phyloP scores from a whole-genome alignment of 1,284 basidiomycete species.

The Tilletiaria anomala region DNA sequence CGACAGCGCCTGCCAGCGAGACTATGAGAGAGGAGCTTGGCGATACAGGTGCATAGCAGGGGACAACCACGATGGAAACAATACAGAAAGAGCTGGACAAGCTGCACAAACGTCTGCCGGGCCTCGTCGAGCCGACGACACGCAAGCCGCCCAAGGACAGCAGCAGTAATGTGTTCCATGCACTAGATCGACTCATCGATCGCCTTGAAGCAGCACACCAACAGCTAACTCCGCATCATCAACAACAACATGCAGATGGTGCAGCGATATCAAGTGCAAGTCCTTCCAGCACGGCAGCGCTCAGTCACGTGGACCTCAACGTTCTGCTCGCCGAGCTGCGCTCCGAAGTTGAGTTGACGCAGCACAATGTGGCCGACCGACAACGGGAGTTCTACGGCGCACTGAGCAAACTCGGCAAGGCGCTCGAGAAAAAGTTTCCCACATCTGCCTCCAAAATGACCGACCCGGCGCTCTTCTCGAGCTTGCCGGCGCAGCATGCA shows the following conservation, averaged over 20 bases:
- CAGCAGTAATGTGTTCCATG: conserved; percentile 15
- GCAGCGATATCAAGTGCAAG: too few relatives aligned
- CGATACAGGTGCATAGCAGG: too few relatives aligned
- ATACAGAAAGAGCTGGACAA: conserved; percentile 26
- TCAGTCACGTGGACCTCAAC: conserved; percentile 1
- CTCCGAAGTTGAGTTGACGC: conserved; percentile 9
- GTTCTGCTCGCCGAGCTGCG: conserved; percentile 11
- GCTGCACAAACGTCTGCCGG: conserved; percentile 14
- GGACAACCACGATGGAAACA: conserved; percentile 28
- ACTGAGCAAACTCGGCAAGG: conserved; percentile 20
- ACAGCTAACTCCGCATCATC: conserved; percentile 1
- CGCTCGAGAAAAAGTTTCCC: conserved; percentile 29
- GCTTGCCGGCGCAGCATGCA: conserved; percentile 11
- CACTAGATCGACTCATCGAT: conserved; percentile 21
- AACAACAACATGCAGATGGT: too few relatives aligned
- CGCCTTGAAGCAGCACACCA: conserved; percentile 18
- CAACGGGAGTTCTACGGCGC: conserved; percentile 27
- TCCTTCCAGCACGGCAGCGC: neutral
- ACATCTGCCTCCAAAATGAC: conserved; percentile 18
- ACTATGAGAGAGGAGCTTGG: too few relatives aligned
- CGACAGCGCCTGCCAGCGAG: too few relatives aligned
- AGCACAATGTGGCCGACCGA: conserved; percentile 17
- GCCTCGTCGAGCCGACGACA: conserved; percentile 10
- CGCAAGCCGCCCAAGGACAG: neutral
- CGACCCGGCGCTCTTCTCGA: conserved; percentile 20